phyloP scores from a whole-genome alignment of 805 yeast species.

The Barnettozyma sp. region DNA sequence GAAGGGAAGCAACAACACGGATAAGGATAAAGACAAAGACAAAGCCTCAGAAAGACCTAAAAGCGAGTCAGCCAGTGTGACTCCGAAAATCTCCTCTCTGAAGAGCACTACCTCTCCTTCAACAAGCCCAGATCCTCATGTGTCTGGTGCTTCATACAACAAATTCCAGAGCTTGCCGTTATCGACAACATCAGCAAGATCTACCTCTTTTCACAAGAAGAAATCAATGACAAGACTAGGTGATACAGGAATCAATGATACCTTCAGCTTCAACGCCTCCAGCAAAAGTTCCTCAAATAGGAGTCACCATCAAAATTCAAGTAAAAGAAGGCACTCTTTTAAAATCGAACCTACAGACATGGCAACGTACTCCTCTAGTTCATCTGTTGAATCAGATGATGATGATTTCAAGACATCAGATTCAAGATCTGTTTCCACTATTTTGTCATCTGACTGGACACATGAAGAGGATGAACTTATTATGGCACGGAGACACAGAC shows the following conservation, averaged over 20 bases:
- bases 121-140: constrained; percentile 10
- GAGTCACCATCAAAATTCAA: neutral
- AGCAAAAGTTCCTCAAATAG: neutral
- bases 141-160: constrained; percentile 3
- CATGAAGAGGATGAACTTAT: constrained; percentile 67
- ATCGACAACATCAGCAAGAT: constrained; percentile 6
- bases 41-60: neutral
- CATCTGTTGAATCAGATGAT: constrained; percentile 11
- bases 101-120: constrained; percentile 6
- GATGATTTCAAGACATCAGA: constrained; percentile 8
- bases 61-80: constrained; percentile 12
- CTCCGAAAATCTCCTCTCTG: constrained; percentile 10
- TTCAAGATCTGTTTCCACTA: neutral
- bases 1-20: constrained; percentile 20
- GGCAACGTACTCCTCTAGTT: constrained; percentile 6
- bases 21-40: too few relatives aligned
- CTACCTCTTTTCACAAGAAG: too few relatives aligned
- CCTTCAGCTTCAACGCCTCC: constrained; percentile 5
- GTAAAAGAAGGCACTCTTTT: constrained; percentile 10
- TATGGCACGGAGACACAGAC: constrained; percentile 45
- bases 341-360: constrained; percentile 8
- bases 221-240: too few relatives aligned
- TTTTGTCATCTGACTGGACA: constrained; percentile 33
- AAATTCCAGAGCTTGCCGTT: constrained; percentile 9
- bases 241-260: constrained; percentile 5